phyloP scores from a whole-genome alignment of 2,329 filamentous ascomycete species.

The Ilyonectria sp. region DNA sequence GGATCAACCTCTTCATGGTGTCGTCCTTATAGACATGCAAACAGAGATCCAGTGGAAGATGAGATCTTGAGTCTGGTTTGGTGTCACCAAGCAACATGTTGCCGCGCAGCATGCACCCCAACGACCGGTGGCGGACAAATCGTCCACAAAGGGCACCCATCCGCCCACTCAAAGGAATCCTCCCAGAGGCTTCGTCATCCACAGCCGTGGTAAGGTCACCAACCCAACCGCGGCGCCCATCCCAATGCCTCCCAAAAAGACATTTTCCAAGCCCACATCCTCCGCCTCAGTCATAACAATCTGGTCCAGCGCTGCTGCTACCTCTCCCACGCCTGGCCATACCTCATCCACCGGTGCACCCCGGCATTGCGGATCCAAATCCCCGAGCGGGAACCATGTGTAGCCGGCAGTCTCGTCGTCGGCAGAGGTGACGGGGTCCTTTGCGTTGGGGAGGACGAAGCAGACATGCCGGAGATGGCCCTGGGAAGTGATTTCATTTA shows the following conservation, averaged over 20 bases:
- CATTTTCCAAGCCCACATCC: neutral
- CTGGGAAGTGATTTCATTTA: neutral
- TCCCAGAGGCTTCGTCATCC: neutral
- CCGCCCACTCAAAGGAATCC: conserved; percentile 26
- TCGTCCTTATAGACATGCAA: no score
- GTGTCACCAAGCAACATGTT: no score
- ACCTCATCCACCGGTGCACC: neutral
- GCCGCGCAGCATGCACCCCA: neutral
- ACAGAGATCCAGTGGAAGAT: no score
- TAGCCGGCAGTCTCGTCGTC: neutral
- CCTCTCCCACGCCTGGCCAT: neutral
- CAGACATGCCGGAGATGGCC: conserved; percentile 5
- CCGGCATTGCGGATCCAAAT: neutral
- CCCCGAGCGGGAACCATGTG: conserved; percentile 15
- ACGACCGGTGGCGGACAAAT: conserved; percentile 9
- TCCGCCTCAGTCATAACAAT: conserved; percentile 15
- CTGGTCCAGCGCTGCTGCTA: conserved; percentile 1
- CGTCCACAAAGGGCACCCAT: conserved; percentile 23
- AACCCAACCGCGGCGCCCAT: conserved; percentile 23
- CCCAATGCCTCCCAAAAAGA: conserved; percentile 28
- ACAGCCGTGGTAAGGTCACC: conserved; percentile 6
- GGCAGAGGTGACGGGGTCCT: neutral
- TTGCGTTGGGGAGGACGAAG: conserved; percentile 21
- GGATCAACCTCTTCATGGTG: no score
- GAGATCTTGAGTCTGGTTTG: no score